Base-by-base conservation (phyloP, 2,329 filamentous ascomycete species). In the Aciculosporium take region DNA sequence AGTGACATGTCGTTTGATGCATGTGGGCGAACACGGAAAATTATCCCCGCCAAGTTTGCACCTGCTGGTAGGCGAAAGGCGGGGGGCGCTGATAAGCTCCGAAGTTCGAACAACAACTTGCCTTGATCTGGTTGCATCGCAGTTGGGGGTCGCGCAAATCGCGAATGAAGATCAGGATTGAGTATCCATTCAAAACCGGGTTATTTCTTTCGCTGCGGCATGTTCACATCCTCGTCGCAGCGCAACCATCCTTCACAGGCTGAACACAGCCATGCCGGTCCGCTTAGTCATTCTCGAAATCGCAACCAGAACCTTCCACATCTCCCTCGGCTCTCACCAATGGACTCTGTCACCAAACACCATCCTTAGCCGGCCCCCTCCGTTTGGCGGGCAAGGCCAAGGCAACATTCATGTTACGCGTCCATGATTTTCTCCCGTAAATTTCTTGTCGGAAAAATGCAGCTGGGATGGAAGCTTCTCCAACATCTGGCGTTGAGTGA, bases 251-350 rank as follows among this genome's bases (percentile, higher is more conserved):
- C 32, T 18, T 23, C 32, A 7, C n/a, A n/a, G n/a, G n/a, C n/a
- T n/a, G n/a, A 29, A 10, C 4, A 5, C 27, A 10, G 7, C 10
- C n/a, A 2, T n/a, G 2, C 40, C 80, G 79, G 0, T n/a, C 13
- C 10, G 37, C 28, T 68, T 77, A 38, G 81, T 81, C 17, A 84
- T 84, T 56, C 68, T 81, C 1, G 62, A 7, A 13, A 9, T 66
- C 1, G 80, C 84, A 57, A 67, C 73, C 23, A 64, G 72, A 0
- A 74, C 74, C 2, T 60, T 82, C 7, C 58, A 78, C 4, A 62
- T 65, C 32, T 12, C 18, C 12, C 31, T 33, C 17, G 17, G 7
- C 31, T 21, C 8, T n/a, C 33, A 6, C 29, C 7, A 15, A 2
- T n/a, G 17, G 12, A 30, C 20, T 3, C n/a, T n/a, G 7, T 12